Evolutionary conservation across 2,329 filamentous ascomycete genomes (phyloP).

Genomic region (Ilyonectria sp.): DNA sequence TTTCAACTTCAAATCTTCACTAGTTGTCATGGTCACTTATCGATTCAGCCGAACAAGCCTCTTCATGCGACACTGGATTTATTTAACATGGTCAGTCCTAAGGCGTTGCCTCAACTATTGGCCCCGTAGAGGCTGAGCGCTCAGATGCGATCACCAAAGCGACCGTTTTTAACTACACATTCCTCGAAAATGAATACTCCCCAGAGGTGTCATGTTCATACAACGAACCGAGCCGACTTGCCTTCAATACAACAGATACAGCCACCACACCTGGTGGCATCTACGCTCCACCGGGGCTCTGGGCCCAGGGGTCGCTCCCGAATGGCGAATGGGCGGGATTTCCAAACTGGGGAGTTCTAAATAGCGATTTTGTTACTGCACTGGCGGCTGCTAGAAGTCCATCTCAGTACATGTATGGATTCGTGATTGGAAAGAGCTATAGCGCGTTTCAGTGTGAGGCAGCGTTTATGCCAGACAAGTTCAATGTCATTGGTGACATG

Average conservation of each 20-base stretch:
- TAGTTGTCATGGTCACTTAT: too few relatives aligned
- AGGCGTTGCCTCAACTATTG: slow-evolving; percentile 5
- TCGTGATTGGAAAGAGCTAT: background rate
- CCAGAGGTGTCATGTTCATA: background rate
- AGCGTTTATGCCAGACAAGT: background rate
- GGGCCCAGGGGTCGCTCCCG: slow-evolving; percentile 1
- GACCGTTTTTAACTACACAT: background rate
- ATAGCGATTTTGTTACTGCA: background rate
- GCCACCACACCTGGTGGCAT: slow-evolving; percentile 1
- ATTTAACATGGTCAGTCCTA: background rate
- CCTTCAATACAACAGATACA: background rate
- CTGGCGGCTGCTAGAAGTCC: slow-evolving; percentile 2
- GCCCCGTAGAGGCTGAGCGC: background rate
- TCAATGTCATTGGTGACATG: background rate
- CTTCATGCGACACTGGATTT: background rate
- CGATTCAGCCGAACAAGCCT: too few relatives aligned
- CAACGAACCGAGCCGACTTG: background rate
- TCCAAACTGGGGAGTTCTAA: background rate
- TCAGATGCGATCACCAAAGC: background rate
- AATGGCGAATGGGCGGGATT: background rate
- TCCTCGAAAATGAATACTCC: background rate
- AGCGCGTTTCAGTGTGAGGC: background rate
- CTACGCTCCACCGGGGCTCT: slow-evolving; percentile 1
- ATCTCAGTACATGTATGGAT: slow-evolving; percentile 8
- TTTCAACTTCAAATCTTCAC: background rate